Evolutionary conservation across 2,329 filamentous ascomycete genomes (phyloP).

Genomic region (Aspergillus neotritici): DNA sequence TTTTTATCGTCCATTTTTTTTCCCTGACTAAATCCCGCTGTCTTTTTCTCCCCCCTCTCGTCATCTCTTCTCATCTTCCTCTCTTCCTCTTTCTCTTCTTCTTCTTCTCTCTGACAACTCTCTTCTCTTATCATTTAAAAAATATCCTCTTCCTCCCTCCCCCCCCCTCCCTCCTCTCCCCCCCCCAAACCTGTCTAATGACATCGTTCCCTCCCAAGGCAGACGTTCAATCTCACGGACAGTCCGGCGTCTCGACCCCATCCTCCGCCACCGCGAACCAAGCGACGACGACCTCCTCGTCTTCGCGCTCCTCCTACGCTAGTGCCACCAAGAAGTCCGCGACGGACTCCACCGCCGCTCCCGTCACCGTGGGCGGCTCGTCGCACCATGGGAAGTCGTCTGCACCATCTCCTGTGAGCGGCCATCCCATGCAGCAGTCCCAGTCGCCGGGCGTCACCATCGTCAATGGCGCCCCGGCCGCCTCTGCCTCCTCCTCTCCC

Average conservation of each 20-base stretch:
- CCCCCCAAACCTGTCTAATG: slow-evolving; percentile 49
- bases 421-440: slow-evolving; percentile 57
- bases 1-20: slow-evolving; percentile 10
- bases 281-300: slow-evolving; percentile 9
- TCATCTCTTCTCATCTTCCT: slow-evolving; percentile 11
- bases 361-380: slow-evolving; percentile 50
- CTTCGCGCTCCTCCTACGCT: slow-evolving; percentile 52
- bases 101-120: slow-evolving; percentile 11
- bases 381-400: slow-evolving; percentile 54
- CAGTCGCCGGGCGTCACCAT: slow-evolving; percentile 48
- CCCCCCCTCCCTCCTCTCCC: slow-evolving; percentile 16
- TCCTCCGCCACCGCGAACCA: slow-evolving; percentile 50
- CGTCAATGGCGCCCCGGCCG: slow-evolving; percentile 59
- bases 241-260: slow-evolving; percentile 42
- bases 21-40: slow-evolving; percentile 6
- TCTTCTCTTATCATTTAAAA: slow-evolving; percentile 3
- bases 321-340: slow-evolving; percentile 56
- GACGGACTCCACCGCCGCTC: slow-evolving; percentile 47
- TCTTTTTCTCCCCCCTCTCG: slow-evolving; percentile 5
- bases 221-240: slow-evolving; percentile 48
- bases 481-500: no score
- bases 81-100: slow-evolving; percentile 14
- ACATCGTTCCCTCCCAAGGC: slow-evolving; percentile 50
- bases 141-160: slow-evolving; percentile 8
- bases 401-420: slow-evolving; percentile 76